A percentile compares a stretch with the other conserved stretches of the same genome.
These are phyloP conservation scores for Xylaria sp. DNA, from an alignment of 2,329 filamentous ascomycete genomes.

Conservation along the genomic window DNA sequence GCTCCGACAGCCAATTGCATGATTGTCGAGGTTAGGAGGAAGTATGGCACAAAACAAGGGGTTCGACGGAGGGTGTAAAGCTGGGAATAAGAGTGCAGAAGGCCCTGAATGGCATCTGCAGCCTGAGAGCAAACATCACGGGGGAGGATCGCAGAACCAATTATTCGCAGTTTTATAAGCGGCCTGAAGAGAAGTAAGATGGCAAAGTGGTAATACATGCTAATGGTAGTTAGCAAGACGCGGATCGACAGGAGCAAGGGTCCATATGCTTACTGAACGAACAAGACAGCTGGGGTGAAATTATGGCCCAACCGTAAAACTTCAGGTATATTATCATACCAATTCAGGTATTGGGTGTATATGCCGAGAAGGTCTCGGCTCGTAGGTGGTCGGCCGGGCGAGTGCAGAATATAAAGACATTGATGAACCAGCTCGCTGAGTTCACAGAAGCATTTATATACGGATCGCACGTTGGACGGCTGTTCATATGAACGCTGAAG, in stretches of 20 bases:
- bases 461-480: constrained; percentile 62
- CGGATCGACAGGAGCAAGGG: neutral
- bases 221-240: constrained; percentile 26
- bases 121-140: constrained; percentile 61
- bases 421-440: constrained; percentile 70
- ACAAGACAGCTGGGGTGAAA: constrained; percentile 67
- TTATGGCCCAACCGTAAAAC: constrained; percentile 60
- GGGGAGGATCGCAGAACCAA: constrained; percentile 58
- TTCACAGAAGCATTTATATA: constrained; percentile 64
- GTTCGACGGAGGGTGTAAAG: constrained; percentile 54
- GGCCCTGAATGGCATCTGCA: constrained; percentile 53
- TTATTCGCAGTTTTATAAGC: constrained; percentile 59
- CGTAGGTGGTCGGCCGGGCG: constrained; percentile 60
- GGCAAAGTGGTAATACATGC: constrained; percentile 66
- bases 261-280: constrained; percentile 59
- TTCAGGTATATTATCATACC: constrained; percentile 64
- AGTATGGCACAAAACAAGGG: constrained; percentile 57
- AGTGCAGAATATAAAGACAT: constrained; percentile 66
- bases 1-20: constrained; percentile 54
- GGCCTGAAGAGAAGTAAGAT: constrained; percentile 71
- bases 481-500: constrained; percentile 53
- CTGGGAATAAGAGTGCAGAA: constrained; percentile 52
- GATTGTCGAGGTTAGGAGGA: constrained; percentile 56
- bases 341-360: constrained; percentile 64
- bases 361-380: constrained; percentile 57